phyloP scores from a whole-genome alignment of 2,329 filamentous ascomycete species.

The Trichoderma hamatum region DNA sequence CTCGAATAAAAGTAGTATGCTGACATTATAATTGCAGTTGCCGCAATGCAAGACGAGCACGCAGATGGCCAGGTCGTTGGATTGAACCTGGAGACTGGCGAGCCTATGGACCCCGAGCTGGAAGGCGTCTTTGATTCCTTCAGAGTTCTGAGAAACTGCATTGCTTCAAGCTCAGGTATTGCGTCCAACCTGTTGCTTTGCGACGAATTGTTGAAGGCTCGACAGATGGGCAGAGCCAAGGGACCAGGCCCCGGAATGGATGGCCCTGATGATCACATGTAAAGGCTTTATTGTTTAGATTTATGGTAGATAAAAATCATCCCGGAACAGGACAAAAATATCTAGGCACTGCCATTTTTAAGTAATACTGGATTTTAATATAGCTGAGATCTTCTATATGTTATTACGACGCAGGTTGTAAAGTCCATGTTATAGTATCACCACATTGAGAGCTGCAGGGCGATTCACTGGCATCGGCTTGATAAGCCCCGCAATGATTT shows the following conservation, averaged over 20 bases:
- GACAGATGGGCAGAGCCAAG: slow-evolving; percentile 80
- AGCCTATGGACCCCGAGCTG: slow-evolving; percentile 92
- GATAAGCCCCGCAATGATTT: slow-evolving; percentile 39
- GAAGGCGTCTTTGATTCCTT: slow-evolving; percentile 96
- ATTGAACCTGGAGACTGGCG: slow-evolving; percentile 81
- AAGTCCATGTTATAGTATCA: neutral
- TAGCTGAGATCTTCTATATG: neutral
- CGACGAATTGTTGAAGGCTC: slow-evolving; percentile 95
- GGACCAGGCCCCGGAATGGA: slow-evolving; percentile 68
- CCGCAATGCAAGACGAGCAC: slow-evolving; percentile 82
- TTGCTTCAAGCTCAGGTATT: slow-evolving; percentile 92
- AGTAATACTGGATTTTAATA: neutral
- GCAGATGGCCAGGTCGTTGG: slow-evolving; percentile 83
- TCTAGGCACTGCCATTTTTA: slow-evolving; percentile 1
- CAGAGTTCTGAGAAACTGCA: slow-evolving; percentile 88
- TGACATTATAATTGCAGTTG: slow-evolving; percentile 58
- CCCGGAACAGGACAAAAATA: slow-evolving; percentile 30
- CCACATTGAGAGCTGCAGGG: neutral
- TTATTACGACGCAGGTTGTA: neutral
- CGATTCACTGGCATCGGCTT: neutral
- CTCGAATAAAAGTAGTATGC: slow-evolving; percentile 1
- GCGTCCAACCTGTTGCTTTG: slow-evolving; percentile 93
- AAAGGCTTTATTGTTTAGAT: slow-evolving; percentile 43
- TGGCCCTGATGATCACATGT: slow-evolving; percentile 58
- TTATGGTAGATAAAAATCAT: slow-evolving; percentile 44